phyloP scores from a whole-genome alignment of 2,329 filamentous ascomycete genomes.

The Alternaria sp. region DNA sequence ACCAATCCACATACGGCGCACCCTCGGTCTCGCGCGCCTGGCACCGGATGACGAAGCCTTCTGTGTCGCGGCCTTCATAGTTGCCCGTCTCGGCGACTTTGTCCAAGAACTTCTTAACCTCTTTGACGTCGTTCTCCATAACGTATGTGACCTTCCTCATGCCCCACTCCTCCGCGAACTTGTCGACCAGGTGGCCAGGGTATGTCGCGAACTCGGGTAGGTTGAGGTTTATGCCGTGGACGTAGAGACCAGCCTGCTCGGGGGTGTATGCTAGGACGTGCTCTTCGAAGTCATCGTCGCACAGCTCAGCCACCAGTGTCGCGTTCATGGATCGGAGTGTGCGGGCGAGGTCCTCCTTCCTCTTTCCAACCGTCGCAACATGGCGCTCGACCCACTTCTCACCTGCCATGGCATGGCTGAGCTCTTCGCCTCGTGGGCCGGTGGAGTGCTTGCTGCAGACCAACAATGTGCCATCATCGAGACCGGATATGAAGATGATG shows the following conservation, averaged over 20 bases:
- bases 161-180: constrained; percentile 90
- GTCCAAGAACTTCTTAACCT: constrained; percentile 83
- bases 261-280: constrained; percentile 89
- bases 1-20: constrained; percentile 83
- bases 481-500: constrained; percentile 94
- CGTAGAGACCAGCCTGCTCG: constrained; percentile 85
- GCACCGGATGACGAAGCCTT: constrained; percentile 95
- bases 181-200: constrained; percentile 79
- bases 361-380: constrained; percentile 77
- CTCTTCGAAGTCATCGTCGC: constrained; percentile 95
- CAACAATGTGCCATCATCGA: constrained; percentile 86
- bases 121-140: constrained; percentile 73
- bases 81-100: constrained; percentile 85
- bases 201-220: constrained; percentile 91
- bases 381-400: constrained; percentile 84
- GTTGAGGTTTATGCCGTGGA: constrained; percentile 96
- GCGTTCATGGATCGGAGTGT: constrained; percentile 80
- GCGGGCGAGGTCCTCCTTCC: constrained; percentile 75
- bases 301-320: constrained; percentile 95
- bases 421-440: constrained; percentile 73
- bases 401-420: constrained; percentile 82
- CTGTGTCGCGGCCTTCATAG: constrained; percentile 89
- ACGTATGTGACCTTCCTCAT: constrained; percentile 88
- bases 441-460: constrained; percentile 99
- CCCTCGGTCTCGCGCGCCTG: constrained; percentile 64